Percentiles rank a stretch among this genome's conserved stretches.
These are phyloP conservation scores for Tympanopsis confertula DNA, from an alignment of 2,329 filamentous ascomycete species.

Conservation along the genomic window DNA sequence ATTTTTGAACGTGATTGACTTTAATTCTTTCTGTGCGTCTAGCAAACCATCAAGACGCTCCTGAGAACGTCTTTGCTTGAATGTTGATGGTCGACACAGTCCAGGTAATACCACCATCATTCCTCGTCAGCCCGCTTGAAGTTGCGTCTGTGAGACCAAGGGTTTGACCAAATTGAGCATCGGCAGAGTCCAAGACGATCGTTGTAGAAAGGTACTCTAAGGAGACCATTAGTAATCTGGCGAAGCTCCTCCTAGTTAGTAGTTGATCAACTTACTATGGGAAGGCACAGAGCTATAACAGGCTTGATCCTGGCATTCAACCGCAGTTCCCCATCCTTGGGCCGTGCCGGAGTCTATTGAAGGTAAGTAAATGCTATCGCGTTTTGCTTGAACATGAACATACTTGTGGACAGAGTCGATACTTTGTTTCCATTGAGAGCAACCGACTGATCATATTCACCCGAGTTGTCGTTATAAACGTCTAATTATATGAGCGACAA, in stretches of 20 bases:
- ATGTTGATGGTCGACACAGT: slow-evolving; percentile 15
- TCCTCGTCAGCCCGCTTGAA: slow-evolving; percentile 12
- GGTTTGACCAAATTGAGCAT: slow-evolving; percentile 13
- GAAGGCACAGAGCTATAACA: slow-evolving; percentile 13
- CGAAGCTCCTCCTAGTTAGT: not conserved
- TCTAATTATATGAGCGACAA: too few relatives aligned
- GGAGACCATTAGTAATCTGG: not conserved
- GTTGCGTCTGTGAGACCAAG: slow-evolving; percentile 12
- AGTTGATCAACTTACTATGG: slow-evolving; percentile 12
- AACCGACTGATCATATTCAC: slow-evolving; percentile 16
- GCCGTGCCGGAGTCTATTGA: slow-evolving; percentile 12
- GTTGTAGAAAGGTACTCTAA: slow-evolving; percentile 16
- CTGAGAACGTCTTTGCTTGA: slow-evolving; percentile 13
- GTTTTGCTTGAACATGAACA: too few relatives aligned
- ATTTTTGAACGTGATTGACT: too few relatives aligned
- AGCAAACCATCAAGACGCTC: too few relatives aligned
- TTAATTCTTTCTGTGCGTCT: too few relatives aligned
- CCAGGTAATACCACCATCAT: slow-evolving; percentile 13
- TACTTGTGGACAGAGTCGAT: slow-evolving; percentile 14
- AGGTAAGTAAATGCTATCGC: not conserved
- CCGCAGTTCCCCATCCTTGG: slow-evolving; percentile 17
- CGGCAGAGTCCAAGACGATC: slow-evolving; percentile 13
- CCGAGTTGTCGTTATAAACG: slow-evolving; percentile 15
- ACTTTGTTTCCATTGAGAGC: slow-evolving; percentile 14
- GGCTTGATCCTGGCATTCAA: slow-evolving; percentile 15